phyloP scores from a whole-genome alignment of 129 eudicot genomes.

The Helianthus tuberosus region DNA sequence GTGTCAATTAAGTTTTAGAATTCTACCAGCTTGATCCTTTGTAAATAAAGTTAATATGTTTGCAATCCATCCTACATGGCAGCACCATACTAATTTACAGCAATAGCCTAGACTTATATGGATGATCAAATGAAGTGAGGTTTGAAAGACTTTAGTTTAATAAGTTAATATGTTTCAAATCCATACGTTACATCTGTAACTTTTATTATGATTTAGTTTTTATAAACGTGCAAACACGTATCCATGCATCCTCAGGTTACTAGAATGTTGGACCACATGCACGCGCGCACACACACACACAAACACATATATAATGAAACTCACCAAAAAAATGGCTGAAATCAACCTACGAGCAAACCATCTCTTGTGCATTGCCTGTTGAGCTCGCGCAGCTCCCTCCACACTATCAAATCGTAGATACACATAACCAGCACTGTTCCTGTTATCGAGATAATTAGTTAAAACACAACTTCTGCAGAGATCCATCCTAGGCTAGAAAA shows the following conservation, averaged over 20 bases:
- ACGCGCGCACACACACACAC: no score
- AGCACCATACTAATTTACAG: neutral
- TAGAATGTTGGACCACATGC: constrained; percentile 2
- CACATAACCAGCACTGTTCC: constrained; percentile 92
- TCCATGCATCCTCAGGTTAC: neutral
- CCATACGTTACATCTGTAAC: neutral
- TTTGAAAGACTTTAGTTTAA: neutral
- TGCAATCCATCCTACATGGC: neutral
- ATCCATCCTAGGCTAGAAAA: neutral
- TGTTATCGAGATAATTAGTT: constrained; percentile 23
- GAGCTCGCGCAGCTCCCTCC: constrained; percentile 87
- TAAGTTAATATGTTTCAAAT: neutral
- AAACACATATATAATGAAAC: no score
- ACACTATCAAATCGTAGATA: constrained; percentile 79
- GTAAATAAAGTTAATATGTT: neutral
- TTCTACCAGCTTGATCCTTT: neutral
- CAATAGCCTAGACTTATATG: neutral
- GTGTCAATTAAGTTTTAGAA: neutral
- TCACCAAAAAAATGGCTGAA: constrained; percentile 92
- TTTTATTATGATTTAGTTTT: neutral
- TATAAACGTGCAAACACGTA: neutral
- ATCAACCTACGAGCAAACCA: constrained; percentile 96
- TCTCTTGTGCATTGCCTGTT: constrained; percentile 89
- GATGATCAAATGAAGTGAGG: neutral
- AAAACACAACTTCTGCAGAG: neutral